Percentiles rank a stretch among this genome's conserved stretches.
These are phyloP conservation scores for Halophytophthora polymorphica DNA, from an alignment of 352 stramenopile genomes.

Conservation along the genomic window DNA sequence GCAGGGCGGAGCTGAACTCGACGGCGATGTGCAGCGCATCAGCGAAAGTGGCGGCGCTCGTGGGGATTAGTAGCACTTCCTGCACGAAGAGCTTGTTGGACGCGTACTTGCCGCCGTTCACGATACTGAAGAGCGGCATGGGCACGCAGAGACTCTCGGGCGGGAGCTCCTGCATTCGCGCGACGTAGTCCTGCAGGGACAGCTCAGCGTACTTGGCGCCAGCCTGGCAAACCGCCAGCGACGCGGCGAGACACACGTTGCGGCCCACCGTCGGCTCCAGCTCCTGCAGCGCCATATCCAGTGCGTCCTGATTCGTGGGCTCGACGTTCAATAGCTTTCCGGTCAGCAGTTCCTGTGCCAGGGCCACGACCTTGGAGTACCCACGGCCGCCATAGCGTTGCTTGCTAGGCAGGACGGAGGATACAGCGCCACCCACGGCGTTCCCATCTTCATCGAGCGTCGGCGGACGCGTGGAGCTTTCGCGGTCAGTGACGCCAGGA, in stretches of 20 bases:
- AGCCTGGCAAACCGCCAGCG: constrained; percentile 57
- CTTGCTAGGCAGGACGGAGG: constrained; percentile 24
- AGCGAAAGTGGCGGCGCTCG: constrained; percentile 50
- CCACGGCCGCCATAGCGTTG: constrained; percentile 40
- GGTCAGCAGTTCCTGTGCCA: constrained; percentile 29
- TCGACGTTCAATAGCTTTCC: constrained; percentile 43
- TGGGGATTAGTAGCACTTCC: constrained; percentile 56
- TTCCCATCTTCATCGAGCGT: constrained; percentile 4
- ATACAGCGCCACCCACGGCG: background rate
- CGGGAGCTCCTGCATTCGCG: constrained; percentile 38
- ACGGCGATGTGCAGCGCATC: constrained; percentile 59
- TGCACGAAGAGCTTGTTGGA: constrained; percentile 71
- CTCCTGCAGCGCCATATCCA: constrained; percentile 35
- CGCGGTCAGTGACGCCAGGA: constrained; percentile 32
- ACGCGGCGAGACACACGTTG: constrained; percentile 58
- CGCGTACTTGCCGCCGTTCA: constrained; percentile 59
- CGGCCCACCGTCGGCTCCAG: constrained; percentile 47
- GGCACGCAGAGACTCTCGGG: constrained; percentile 48
- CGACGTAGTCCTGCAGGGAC: constrained; percentile 54
- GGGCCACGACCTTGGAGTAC: constrained; percentile 33
- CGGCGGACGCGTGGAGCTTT: constrained; percentile 3
- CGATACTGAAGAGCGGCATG: constrained; percentile 72
- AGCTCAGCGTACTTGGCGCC: constrained; percentile 58
- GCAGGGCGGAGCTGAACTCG: constrained; percentile 42
- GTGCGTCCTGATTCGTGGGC: constrained; percentile 39